Evolutionary conservation across 164 flowering plant species (phyloP).

Genomic region (Liquidambar formosana): DNA sequence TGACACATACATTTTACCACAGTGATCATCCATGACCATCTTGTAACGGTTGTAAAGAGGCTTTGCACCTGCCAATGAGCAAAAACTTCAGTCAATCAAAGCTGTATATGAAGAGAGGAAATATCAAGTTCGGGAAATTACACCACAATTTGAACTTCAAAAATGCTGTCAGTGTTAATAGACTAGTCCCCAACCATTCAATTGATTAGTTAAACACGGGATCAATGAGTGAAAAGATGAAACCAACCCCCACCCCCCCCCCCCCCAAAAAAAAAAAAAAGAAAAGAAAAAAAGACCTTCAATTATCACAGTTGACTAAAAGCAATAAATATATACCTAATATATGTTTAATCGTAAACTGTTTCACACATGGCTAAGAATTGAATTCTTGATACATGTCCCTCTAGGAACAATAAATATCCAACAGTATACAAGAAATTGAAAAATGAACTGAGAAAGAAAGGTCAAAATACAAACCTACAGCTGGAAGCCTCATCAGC

Average conservation of each 20-base stretch:
- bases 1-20: slow-evolving; percentile 73
- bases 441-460: not conserved
- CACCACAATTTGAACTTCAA: no score
- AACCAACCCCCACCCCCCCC: no score
- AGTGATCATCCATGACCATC: slow-evolving; percentile 59
- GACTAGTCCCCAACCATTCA: no score
- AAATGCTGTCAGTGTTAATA: no score
- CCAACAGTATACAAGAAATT: not conserved
- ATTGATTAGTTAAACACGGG: not conserved
- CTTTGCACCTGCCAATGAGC: slow-evolving; percentile 44
- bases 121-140: no score
- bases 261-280: no score
- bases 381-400: no score
- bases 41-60: slow-evolving; percentile 71
- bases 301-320: not conserved
- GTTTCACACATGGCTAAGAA: not conserved
- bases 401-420: not conserved
- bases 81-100: not conserved
- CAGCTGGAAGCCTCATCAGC: slow-evolving; percentile 71
- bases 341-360: not conserved
- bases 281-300: not conserved
- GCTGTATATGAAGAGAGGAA: not conserved
- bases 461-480: slow-evolving; percentile 44
- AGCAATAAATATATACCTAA: not conserved
- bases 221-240: not conserved